Evolutionary conservation across 768 basidiomycete species (phyloP), one percentile per base, ranked within the genome.

Genomic region (Mrakia blollopis): DNA sequence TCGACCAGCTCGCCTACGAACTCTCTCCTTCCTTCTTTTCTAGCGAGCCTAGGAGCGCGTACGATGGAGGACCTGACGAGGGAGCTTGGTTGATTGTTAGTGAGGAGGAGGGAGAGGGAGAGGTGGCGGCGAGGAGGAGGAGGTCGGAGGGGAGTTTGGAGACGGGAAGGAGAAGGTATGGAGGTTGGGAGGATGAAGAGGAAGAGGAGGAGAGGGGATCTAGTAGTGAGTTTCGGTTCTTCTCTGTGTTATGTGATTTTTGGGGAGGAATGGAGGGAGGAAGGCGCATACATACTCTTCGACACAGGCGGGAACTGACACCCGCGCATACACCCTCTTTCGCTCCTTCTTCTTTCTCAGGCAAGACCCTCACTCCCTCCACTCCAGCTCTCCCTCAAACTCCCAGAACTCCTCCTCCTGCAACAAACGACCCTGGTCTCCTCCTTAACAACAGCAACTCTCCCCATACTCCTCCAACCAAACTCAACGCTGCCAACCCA

Each of bases 291-390:
- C 65, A 37, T 28, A 16, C 30, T 5, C n/a, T n/a, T n/a, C 7
- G 62, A 28, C 44, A 14, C 2, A 44, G 11, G 44, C 6, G 30
- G 62, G 62, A 63, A 28, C 65, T 68, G 37, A 68, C 65, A 23
- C 63, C 8, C 65, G 39, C 37, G 39, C 65, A 68, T 65, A 4
- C 32, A 21, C 63, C 32, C 30, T 35, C 63, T 37, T 9, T 41
- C 47, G 16, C 47, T 50, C 47, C 13, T 47, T 25, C 39, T n/a
- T 68, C 35, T 41, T 18, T 67, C 65, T 23, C 47, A 68, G 65
- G 65, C 65, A 68, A n/a, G 37, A 68, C 37, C 65, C 65, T 68
- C 65, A 68, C 65, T 21, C 65, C 65, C 8, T 68, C 65, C 18
- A 68, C 65, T 23, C 37, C 35, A 44, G 39, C 65, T 21, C 65